A percentile compares a stretch with the other conserved stretches of the same genome.
phyloP scores from a whole-genome alignment of 23 red algal species.

The Gracilaria domingensis region DNA sequence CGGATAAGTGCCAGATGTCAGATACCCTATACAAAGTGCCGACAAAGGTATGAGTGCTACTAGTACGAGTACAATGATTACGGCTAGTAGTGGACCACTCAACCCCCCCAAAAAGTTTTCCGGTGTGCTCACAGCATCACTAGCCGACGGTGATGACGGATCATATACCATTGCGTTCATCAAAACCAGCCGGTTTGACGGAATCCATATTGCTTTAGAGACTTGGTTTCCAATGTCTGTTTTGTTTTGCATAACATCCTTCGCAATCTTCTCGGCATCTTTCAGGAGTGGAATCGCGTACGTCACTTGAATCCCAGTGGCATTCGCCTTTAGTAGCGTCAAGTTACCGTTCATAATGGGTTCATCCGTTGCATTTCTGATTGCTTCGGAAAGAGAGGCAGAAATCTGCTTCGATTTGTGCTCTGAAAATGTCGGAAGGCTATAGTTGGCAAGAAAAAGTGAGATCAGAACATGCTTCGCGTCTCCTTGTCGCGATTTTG shows the following conservation, averaged over 20 bases:
- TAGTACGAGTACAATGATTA: conserved; percentile 1
- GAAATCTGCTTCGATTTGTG: conserved; percentile 44
- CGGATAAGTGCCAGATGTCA: not conserved
- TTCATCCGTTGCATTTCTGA: not conserved
- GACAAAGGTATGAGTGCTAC: conserved; percentile 13
- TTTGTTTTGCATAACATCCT: not conserved
- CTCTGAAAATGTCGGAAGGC: conserved; percentile 26
- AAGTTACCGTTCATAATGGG: not conserved
- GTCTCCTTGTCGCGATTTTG: not conserved
- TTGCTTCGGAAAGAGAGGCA: conserved; percentile 1
- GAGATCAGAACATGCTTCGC: conserved; percentile 10
- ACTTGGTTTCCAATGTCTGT: not conserved
- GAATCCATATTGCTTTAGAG: not conserved
- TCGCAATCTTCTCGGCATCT: conserved; percentile 3
- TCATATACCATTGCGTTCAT: conserved; percentile 5
- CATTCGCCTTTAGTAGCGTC: not conserved
- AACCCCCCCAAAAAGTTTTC: not conserved
- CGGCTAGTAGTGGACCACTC: conserved; percentile 5
- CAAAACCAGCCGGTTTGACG: not conserved
- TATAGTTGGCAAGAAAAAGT: conserved; percentile 22
- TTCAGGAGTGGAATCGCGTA: not conserved
- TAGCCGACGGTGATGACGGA: not conserved
- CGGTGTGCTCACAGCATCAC: not conserved
- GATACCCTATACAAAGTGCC: conserved; percentile 10
- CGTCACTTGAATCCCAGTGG: conserved; percentile 3